phyloP scores from a whole-genome alignment of 1,284 basidiomycete genomes.

The Ustilago sp. region DNA sequence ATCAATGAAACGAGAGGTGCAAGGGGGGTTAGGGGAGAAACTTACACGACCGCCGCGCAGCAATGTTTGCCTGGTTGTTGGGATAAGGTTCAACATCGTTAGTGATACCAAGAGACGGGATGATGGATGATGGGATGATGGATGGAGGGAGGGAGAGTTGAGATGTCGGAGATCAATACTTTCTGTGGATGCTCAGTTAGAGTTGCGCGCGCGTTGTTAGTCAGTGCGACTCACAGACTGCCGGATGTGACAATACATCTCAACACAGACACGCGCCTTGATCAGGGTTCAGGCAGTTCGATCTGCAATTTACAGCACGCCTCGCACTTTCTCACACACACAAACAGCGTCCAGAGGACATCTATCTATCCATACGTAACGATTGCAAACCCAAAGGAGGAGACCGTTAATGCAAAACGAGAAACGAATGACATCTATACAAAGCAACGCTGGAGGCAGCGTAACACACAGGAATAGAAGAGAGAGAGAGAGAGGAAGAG shows the following conservation, averaged over 20 bases:
- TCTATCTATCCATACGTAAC: neutral
- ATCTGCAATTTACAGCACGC: conserved; percentile 16
- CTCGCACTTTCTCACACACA: neutral
- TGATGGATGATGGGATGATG: neutral
- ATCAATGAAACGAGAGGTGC: no score
- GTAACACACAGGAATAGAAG: neutral
- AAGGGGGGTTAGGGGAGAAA: neutral
- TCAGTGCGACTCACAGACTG: neutral
- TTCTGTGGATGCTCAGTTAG: neutral
- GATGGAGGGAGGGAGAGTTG: conserved; percentile 2
- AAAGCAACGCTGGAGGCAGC: neutral
- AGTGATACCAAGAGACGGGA: neutral
- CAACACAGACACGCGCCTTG: neutral
- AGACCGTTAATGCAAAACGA: neutral
- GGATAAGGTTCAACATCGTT: conserved; percentile 27
- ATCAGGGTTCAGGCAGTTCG: neutral
- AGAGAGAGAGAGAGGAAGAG: neutral
- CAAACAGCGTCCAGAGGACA: neutral
- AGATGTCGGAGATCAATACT: neutral
- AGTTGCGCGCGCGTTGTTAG: conserved; percentile 2
- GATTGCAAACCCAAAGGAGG: neutral
- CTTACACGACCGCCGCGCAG: conserved; percentile 29
- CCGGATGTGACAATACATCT: conserved; percentile 1
- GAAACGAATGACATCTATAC: neutral
- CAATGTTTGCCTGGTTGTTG: conserved; percentile 28